Percentiles rank a stretch among this genome's conserved stretches.
These are phyloP conservation scores for Westerdykella sp. DNA, from an alignment of 2,329 filamentous ascomycete genomes.

Conservation along the genomic window DNA sequence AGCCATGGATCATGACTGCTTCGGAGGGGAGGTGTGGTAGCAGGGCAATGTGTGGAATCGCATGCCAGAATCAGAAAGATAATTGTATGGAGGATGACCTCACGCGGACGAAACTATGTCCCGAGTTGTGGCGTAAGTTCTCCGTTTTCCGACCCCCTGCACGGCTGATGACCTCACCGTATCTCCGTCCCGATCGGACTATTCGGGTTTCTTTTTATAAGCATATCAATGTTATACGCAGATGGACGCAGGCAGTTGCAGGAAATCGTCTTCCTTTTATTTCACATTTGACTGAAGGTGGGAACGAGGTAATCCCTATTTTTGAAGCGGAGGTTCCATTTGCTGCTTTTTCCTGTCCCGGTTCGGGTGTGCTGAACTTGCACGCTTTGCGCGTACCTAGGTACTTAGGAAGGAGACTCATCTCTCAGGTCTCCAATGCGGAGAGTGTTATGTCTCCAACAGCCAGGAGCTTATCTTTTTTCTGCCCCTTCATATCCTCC, in stretches of 20 bases:
- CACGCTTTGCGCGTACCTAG: too few relatives aligned
- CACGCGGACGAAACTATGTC: not conserved
- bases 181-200: not conserved
- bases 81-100: not conserved
- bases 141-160: not conserved
- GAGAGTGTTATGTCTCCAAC: too few relatives aligned
- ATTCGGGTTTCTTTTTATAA: too few relatives aligned
- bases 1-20: slow-evolving; percentile 36
- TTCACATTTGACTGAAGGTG: slow-evolving; percentile 40
- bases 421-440: too few relatives aligned
- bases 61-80: not conserved
- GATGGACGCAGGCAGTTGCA: not conserved
- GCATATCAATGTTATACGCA: slow-evolving; percentile 41
- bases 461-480: too few relatives aligned
- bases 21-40: not conserved
- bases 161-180: not conserved
- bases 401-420: too few relatives aligned
- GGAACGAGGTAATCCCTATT: too few relatives aligned
- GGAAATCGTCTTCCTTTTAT: slow-evolving; percentile 7
- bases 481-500: too few relatives aligned
- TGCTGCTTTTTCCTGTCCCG: too few relatives aligned
- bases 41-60: not conserved
- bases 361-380: too few relatives aligned
- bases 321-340: too few relatives aligned
- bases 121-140: not conserved